Percentiles rank a stretch among this genome's conserved stretches.
Evolutionary conservation across 164 flowering plant species (phyloP).

Genomic region (Liquidambar formosana): DNA sequence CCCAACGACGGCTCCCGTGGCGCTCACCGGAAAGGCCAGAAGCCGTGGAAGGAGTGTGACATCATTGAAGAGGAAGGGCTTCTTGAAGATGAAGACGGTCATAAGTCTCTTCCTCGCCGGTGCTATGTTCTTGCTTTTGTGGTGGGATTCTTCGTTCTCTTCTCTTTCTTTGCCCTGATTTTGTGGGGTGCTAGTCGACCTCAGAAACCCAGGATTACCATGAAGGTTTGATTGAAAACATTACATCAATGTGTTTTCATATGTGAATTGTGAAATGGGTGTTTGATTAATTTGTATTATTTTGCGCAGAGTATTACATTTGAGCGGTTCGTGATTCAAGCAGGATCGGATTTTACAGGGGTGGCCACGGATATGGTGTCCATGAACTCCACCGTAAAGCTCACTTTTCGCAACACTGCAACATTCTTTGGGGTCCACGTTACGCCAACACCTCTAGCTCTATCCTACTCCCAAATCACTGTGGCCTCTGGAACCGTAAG

Average conservation of each 20-base stretch:
- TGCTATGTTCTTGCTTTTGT: slow-evolving; percentile 74
- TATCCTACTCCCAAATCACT: slow-evolving; percentile 58
- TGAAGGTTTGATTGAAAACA: slow-evolving; percentile 54
- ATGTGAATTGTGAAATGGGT: slow-evolving; percentile 2
- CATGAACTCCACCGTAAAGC: slow-evolving; percentile 68
- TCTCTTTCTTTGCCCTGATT: slow-evolving; percentile 67
- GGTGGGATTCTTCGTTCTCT: slow-evolving; percentile 60
- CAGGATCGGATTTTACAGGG: slow-evolving; percentile 78
- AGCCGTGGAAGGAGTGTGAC: slow-evolving; percentile 56
- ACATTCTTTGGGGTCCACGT: slow-evolving; percentile 91
- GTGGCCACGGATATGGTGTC: slow-evolving; percentile 87
- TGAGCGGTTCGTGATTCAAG: slow-evolving; percentile 64
- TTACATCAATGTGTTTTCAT: not conserved
- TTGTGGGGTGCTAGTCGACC: slow-evolving; percentile 75
- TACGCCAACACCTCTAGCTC: slow-evolving; percentile 63
- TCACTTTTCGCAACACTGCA: slow-evolving; percentile 75
- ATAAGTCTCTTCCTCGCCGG: slow-evolving; percentile 45
- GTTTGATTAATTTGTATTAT: slow-evolving; percentile 1
- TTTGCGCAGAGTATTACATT: slow-evolving; percentile 64
- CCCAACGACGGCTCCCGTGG: slow-evolving; percentile 43
- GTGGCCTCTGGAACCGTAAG: slow-evolving; percentile 73
- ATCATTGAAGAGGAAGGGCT: slow-evolving; percentile 85
- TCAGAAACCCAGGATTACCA: slow-evolving; percentile 62
- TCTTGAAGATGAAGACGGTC: slow-evolving; percentile 53
- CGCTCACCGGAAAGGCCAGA: slow-evolving; percentile 35